Evolutionary conservation across 495 filamentous ascomycete species (phyloP).

Genomic region (Trichoderma asperelloides): DNA sequence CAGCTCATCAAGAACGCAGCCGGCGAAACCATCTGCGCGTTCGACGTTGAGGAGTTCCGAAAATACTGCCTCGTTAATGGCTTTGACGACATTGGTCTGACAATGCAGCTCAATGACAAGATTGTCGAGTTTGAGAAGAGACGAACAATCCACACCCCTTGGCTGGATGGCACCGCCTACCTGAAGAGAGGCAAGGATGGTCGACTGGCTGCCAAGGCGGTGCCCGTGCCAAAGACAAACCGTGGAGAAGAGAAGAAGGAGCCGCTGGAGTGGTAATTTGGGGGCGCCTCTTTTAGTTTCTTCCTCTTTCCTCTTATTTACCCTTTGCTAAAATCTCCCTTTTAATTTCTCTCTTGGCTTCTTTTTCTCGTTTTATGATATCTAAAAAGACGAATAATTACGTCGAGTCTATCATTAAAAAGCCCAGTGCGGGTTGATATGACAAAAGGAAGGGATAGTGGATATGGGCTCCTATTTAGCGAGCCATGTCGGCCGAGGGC

Average conservation of each 20-base stretch:
- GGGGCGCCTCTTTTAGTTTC: background rate
- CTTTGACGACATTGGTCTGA: slow-evolving; percentile 92
- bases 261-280: slow-evolving; percentile 78
- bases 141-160: slow-evolving; percentile 71
- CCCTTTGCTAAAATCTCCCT: background rate
- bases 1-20: slow-evolving; percentile 70
- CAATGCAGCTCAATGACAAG: slow-evolving; percentile 84
- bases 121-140: slow-evolving; percentile 75
- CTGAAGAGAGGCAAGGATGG: slow-evolving; percentile 61
- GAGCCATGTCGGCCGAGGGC: background rate
- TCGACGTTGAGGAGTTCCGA: slow-evolving; percentile 84
- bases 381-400: background rate
- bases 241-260: slow-evolving; percentile 75
- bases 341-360: background rate
- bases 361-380: background rate
- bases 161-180: slow-evolving; percentile 86
- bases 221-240: slow-evolving; percentile 83
- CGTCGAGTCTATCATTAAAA: background rate
- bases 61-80: slow-evolving; percentile 94
- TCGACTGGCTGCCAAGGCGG: slow-evolving; percentile 69
- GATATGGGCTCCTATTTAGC: background rate
- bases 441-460: background rate
- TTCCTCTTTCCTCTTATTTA: background rate
- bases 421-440: background rate
- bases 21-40: slow-evolving; percentile 62